Conservation (phyloP, 2,329 filamentous ascomycete genomes). For the Nothomitra cinnamomea region DNA sequence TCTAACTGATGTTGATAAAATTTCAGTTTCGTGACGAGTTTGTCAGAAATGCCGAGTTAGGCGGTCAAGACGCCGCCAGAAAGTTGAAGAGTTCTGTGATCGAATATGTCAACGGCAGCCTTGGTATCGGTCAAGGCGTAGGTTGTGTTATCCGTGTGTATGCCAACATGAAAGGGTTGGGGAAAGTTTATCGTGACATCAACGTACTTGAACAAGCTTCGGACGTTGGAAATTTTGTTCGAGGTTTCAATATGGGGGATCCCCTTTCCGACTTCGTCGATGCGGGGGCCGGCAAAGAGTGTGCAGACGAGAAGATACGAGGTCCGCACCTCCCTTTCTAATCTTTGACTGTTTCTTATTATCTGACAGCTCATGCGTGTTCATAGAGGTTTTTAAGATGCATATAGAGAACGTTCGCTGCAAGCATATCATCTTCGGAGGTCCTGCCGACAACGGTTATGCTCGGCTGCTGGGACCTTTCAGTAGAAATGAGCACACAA, state of each 20-base stretch:
- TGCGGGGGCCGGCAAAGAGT: conserved; percentile 26
- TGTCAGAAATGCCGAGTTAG: conserved; percentile 31
- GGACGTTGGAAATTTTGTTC: conserved; percentile 33
- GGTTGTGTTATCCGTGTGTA: conserved; percentile 36
- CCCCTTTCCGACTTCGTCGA: conserved; percentile 34
- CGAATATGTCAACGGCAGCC: conserved; percentile 25
- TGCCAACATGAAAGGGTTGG: conserved; percentile 33
- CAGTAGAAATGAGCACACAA: conserved; percentile 26
- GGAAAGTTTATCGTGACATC: conserved; percentile 29
- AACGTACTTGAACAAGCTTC: conserved; percentile 26
- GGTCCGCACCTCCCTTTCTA: conserved; percentile 18
- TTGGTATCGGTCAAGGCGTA: conserved; percentile 24
- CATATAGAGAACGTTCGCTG: conserved; percentile 41
- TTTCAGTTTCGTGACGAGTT: conserved; percentile 31
- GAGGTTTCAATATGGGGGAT: conserved; percentile 35
- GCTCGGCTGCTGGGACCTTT: conserved; percentile 33
- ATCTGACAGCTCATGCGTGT: conserved; percentile 5
- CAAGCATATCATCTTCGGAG: conserved; percentile 42
- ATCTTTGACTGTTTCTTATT: conserved; percentile 5
- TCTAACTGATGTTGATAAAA: background rate
- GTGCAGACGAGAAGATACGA: conserved; percentile 30
- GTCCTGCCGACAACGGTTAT: conserved; percentile 39
- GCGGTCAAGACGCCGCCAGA: conserved; percentile 35
- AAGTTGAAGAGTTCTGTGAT: conserved; percentile 27
- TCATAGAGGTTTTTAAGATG: conserved; percentile 35